phyloP scores from a whole-genome alignment of 179 eudicot genomes.

The Pouteria campechiana region DNA sequence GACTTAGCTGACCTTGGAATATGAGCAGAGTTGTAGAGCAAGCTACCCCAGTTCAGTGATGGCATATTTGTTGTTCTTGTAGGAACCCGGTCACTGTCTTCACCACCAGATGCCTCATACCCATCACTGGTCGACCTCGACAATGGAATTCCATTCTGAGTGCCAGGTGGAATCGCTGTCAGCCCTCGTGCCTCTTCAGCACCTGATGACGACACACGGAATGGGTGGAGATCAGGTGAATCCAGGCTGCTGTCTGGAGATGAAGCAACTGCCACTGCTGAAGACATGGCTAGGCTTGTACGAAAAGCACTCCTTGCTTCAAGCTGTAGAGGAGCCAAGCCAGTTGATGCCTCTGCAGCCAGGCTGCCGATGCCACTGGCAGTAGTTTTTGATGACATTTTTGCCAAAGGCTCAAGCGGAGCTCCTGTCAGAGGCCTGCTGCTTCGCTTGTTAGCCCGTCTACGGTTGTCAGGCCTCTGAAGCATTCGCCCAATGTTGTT shows the following conservation, averaged over 20 bases:
- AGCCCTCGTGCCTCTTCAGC: slow-evolving; percentile 53
- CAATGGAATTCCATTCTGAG: slow-evolving; percentile 28
- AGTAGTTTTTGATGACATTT: slow-evolving; percentile 17
- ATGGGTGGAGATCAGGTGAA: slow-evolving; percentile 75
- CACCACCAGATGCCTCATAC: slow-evolving; percentile 99
- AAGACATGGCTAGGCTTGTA: slow-evolving; percentile 36
- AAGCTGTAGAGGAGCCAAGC: slow-evolving; percentile 61
- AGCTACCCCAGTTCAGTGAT: slow-evolving; percentile 58
- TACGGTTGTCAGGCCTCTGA: slow-evolving; percentile 35
- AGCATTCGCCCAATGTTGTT: slow-evolving; percentile 42
- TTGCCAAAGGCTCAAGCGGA: slow-evolving; percentile 33
- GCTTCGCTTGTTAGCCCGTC: slow-evolving; percentile 53
- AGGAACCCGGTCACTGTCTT: slow-evolving; percentile 91
- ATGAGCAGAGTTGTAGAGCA: slow-evolving; percentile 39
- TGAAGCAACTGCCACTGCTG: slow-evolving; percentile 38
- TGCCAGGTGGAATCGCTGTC: slow-evolving; percentile 17
- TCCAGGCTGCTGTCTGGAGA: slow-evolving; percentile 97
- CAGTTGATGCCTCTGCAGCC: slow-evolving; percentile 15
- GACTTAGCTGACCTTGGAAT: slow-evolving; percentile 35
- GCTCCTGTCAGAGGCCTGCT: slow-evolving; percentile 41
- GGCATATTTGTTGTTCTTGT: slow-evolving; percentile 36
- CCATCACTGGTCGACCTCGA: slow-evolving; percentile 94
- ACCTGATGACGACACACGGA: slow-evolving; percentile 52
- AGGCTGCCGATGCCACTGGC: slow-evolving; percentile 5
- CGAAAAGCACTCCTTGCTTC: slow-evolving; percentile 68